Base-by-base conservation (phyloP, 164 flowering plant species). In the Pachysandra terminalis region DNA sequence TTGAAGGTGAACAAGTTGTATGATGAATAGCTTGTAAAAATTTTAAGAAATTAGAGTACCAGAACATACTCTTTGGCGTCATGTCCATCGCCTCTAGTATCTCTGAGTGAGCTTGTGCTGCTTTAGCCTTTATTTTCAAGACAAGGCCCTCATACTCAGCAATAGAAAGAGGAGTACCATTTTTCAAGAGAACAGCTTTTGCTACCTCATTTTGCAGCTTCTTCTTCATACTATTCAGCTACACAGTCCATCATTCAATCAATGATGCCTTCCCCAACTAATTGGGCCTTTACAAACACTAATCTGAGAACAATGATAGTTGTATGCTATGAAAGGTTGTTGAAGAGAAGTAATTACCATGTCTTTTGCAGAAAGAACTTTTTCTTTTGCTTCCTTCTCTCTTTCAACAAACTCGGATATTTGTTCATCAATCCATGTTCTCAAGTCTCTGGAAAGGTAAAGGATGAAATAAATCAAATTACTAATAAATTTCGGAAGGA, bases 351-450 rank as follows among this genome's bases (percentile, higher is more conserved):
- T 37, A 1, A 13, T 68, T 73, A 90, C 98, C 93, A 87, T 86
- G 21, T 81, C 75, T 67, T 73, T 89, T 61, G 94, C 90, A 62
- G 80, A 87, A 67, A 26, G 16, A 74, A 90, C 66, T 54, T 79
- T 84, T 66, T 70, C 84, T 76, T 75, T 88, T 54, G 85, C 87
- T 72, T 83, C 77, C 73, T 83, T 90, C 64, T 59, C 67, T 66
- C 71, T 78, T 66, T 84, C 87, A 70, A 59, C 61, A 77, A 54
- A 68, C 56, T 77, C 71, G 25, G 62, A 41, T 45, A 80, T 80
- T 72, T 86, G 86, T 13, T 81, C 78, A 0, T 87, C 90, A 64
- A 92, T 90, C 90, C 89, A 89, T 24, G 10, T 73, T 80, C 97
- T 85, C 64, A 90, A 27, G 58, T 71, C 63, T 53, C 99, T 95